These are phyloP conservation scores for Didymella segeticola DNA, from an alignment of 2,329 filamentous ascomycete genomes.

Conservation along the genomic window DNA sequence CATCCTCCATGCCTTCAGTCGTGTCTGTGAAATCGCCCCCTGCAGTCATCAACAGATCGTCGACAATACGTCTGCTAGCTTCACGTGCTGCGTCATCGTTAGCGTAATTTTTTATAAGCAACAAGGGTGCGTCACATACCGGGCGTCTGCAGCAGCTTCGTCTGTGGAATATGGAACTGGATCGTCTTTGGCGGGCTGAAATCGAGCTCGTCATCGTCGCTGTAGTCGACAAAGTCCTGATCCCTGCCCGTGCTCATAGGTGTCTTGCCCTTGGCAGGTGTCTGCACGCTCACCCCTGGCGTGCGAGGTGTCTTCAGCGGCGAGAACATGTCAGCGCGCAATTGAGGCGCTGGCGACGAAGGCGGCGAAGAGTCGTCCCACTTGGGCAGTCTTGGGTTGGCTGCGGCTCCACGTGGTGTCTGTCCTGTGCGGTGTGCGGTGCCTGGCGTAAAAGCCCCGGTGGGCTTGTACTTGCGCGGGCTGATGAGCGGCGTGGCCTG, in stretches of 20 bases:
- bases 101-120: conserved; percentile 2
- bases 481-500: conserved; percentile 89
- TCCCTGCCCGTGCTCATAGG: conserved; percentile 58
- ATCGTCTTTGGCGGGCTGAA: conserved; percentile 95
- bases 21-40: conserved; percentile 65
- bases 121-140: conserved; percentile 56
- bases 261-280: conserved; percentile 61
- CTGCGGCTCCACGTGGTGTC: conserved; percentile 30
- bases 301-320: conserved; percentile 71
- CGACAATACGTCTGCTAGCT: conserved; percentile 80
- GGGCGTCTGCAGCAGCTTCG: conserved; percentile 79
- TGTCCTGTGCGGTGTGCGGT: conserved; percentile 39
- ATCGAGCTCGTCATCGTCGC: conserved; percentile 65
- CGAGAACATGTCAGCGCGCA: conserved; percentile 86
- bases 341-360: conserved; percentile 73
- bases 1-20: conserved; percentile 50
- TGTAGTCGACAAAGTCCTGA: conserved; percentile 70
- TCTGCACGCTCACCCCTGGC: conserved; percentile 83
- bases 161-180: conserved; percentile 80
- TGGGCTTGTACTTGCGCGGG: conserved; percentile 54
- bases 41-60: conserved; percentile 78
- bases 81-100: conserved; percentile 66
- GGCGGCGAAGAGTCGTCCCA: conserved; percentile 57
- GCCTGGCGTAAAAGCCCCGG: conserved; percentile 47
- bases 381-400: conserved; percentile 27